Percentiles rank a stretch among this genome's conserved stretches.
These are phyloP conservation scores for Suillus luteus DNA, from an alignment of 768 basidiomycete genomes.

Conservation along the genomic window DNA sequence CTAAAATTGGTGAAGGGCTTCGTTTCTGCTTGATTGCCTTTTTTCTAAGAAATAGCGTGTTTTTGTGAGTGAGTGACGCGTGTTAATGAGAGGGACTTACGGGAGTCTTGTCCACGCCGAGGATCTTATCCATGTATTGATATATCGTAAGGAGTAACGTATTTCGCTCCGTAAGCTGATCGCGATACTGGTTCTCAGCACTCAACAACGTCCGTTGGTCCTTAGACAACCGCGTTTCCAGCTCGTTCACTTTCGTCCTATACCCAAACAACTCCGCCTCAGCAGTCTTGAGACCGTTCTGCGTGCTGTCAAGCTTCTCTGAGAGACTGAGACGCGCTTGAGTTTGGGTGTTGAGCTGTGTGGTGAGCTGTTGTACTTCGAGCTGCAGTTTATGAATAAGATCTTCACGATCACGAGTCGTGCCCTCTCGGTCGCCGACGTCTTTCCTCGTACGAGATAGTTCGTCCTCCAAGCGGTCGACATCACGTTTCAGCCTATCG, in stretches of 20 bases:
- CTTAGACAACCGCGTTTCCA: slow-evolving; percentile 80
- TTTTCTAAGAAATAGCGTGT: slow-evolving; percentile 53
- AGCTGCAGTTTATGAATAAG: slow-evolving; percentile 74
- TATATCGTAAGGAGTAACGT: slow-evolving; percentile 90
- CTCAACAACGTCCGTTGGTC: slow-evolving; percentile 73
- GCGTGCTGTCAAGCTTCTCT: slow-evolving; percentile 83
- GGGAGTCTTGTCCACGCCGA: slow-evolving; percentile 85
- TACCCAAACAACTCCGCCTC: slow-evolving; percentile 67
- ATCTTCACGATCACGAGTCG: slow-evolving; percentile 68
- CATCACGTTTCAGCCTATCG: slow-evolving; percentile 82
- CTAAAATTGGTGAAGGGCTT: slow-evolving; percentile 93
- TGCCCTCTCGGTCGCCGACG: slow-evolving; percentile 63
- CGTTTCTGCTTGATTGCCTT: slow-evolving; percentile 73
- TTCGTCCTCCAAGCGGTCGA: slow-evolving; percentile 80
- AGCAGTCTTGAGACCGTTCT: slow-evolving; percentile 59
- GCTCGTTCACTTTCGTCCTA: slow-evolving; percentile 64
- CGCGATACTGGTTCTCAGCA: slow-evolving; percentile 81
- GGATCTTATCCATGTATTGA: slow-evolving; percentile 92
- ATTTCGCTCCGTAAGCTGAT: slow-evolving; percentile 92
- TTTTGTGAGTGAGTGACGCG: slow-evolving; percentile 1
- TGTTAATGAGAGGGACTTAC: slow-evolving; percentile 42
- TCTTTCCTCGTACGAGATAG: slow-evolving; percentile 70
- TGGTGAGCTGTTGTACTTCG: slow-evolving; percentile 79
- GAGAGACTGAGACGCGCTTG: slow-evolving; percentile 84
- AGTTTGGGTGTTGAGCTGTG: slow-evolving; percentile 79